Conservation (phyloP, 2,329 filamentous ascomycete genomes). For the Ophiostoma tasmaniense region DNA sequence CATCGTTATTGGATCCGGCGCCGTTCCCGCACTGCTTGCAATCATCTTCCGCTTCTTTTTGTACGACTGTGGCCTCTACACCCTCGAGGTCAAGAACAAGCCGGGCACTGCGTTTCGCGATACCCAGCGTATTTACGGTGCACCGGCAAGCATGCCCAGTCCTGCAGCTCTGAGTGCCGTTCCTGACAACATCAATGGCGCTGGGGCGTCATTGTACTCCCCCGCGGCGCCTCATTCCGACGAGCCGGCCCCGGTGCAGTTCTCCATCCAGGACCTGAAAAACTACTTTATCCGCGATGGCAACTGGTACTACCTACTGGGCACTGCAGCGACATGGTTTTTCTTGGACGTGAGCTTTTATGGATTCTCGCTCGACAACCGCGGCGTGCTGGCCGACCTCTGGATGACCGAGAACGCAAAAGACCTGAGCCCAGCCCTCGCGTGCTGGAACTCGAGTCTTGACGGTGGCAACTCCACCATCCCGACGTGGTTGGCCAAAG, state of each 20-base stretch:
- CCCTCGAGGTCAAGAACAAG: slow-evolving; percentile 56
- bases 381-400: slow-evolving; percentile 35
- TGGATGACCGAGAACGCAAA: slow-evolving; percentile 33
- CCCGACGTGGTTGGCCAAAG: slow-evolving; percentile 32
- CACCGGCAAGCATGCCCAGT: slow-evolving; percentile 26
- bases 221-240: slow-evolving; percentile 22
- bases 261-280: slow-evolving; percentile 39
- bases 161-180: not conserved
- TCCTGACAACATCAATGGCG: not conserved
- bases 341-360: slow-evolving; percentile 51
- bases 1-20: slow-evolving; percentile 57
- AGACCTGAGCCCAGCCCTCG: slow-evolving; percentile 31
- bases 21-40: slow-evolving; percentile 54
- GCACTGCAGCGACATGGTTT: slow-evolving; percentile 43
- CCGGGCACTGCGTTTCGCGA: slow-evolving; percentile 50
- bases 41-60: slow-evolving; percentile 59
- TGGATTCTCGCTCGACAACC: slow-evolving; percentile 43
- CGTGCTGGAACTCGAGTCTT: slow-evolving; percentile 41
- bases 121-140: slow-evolving; percentile 50
- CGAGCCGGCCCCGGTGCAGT: slow-evolving; percentile 38
- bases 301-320: slow-evolving; percentile 38
- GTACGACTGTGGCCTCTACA: slow-evolving; percentile 57
- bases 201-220: slow-evolving; percentile 26
- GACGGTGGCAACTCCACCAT: slow-evolving; percentile 36
- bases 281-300: slow-evolving; percentile 42